Percentiles rank a stretch among this genome's conserved stretches.
phyloP scores from a whole-genome alignment of 2,329 filamentous ascomycete genomes.

The Beauveria varroae region DNA sequence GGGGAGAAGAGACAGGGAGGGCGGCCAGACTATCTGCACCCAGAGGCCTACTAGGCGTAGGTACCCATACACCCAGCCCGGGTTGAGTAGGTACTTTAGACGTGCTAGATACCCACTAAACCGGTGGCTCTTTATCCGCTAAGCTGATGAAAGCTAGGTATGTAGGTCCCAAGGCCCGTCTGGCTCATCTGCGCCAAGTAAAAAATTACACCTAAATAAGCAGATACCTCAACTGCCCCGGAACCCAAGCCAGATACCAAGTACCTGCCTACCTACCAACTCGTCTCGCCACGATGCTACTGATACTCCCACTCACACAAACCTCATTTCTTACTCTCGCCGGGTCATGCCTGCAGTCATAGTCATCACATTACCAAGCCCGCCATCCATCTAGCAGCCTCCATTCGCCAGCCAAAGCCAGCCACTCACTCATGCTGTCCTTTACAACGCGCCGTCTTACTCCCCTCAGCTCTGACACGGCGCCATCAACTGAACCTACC shows the following conservation, averaged over 20 bases:
- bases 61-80: too few species aligned
- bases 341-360: background rate
- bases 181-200: background rate
- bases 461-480: background rate
- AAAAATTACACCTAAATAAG: background rate
- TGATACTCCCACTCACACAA: background rate
- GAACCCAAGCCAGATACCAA: background rate
- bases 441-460: background rate
- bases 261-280: background rate
- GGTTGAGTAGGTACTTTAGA: too few species aligned
- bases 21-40: too few species aligned
- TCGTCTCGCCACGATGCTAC: background rate
- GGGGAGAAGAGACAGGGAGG: too few species aligned
- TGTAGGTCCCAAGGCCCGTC: background rate
- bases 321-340: background rate
- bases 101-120: too few species aligned
- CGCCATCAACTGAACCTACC: background rate
- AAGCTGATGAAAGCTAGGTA: too few species aligned
- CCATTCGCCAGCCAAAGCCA: background rate
- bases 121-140: too few species aligned
- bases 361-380: background rate
- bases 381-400: background rate
- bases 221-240: background rate
- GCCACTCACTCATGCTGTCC: background rate
- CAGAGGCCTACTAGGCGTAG: too few species aligned